These are phyloP conservation scores for Fraxinus paxiana DNA, from an alignment of 305 asterid species.

Conservation along the genomic window DNA sequence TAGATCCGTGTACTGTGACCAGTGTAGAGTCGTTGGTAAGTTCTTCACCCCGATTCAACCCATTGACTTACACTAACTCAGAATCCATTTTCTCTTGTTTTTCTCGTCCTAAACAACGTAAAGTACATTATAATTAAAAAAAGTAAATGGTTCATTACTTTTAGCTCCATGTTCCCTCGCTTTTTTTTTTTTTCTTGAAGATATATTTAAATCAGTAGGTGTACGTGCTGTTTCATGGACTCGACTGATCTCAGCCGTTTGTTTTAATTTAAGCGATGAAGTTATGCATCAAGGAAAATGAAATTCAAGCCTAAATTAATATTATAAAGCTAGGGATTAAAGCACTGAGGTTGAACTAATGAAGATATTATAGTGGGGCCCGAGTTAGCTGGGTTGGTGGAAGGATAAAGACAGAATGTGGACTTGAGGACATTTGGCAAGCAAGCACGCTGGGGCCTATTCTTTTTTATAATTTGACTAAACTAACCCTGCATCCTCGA, in stretches of 20 bases:
- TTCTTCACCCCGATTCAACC: conserved; percentile 27
- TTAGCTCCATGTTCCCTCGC: background rate
- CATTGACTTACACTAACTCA: conserved; percentile 22
- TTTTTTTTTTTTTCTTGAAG: background rate
- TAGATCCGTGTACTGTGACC: conserved; percentile 90
- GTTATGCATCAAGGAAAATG: background rate
- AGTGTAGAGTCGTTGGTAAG: conserved; percentile 98
- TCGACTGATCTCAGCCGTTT: background rate
- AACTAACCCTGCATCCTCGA: background rate
- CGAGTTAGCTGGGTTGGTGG: background rate
- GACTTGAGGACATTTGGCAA: background rate
- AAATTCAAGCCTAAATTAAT: background rate
- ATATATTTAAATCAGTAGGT: background rate
- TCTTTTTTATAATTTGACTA: background rate
- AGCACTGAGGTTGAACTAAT: background rate
- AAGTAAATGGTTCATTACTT: background rate
- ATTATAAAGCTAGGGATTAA: background rate
- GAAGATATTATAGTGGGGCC: background rate
- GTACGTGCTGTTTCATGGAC: background rate
- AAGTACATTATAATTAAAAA: background rate
- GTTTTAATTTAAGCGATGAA: background rate
- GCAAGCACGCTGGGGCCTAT: background rate
- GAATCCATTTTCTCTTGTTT: background rate
- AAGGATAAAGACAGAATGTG: background rate
- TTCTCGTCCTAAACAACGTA: background rate